phyloP scores from a whole-genome alignment of 1,284 basidiomycete species.

The Inonotus hispidus region DNA sequence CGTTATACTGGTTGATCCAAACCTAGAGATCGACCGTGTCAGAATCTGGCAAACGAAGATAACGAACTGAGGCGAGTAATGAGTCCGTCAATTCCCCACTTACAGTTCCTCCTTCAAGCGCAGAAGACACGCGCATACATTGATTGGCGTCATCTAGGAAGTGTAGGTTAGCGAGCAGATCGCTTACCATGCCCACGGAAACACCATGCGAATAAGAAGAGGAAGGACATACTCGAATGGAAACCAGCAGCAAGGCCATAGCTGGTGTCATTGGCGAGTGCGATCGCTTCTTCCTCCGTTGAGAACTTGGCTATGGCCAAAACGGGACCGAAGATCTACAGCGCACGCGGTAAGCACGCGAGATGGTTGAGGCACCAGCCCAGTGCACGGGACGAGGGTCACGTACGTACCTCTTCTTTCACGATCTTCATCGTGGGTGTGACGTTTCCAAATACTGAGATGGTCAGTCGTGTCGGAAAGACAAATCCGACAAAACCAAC shows the following conservation, averaged over 20 bases:
- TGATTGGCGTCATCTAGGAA: conserved; percentile 73
- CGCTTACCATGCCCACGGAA: neutral
- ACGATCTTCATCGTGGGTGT: conserved; percentile 75
- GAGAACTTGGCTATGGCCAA: conserved; percentile 72
- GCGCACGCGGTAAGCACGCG: conserved; percentile 8
- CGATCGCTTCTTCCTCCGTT: conserved; percentile 74
- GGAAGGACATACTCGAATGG: conserved; percentile 64
- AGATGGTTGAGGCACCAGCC: neutral
- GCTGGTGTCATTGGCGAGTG: conserved; percentile 75
- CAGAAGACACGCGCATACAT: conserved; percentile 78
- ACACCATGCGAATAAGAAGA: neutral
- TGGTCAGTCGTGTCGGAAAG: neutral
- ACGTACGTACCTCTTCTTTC: conserved; percentile 27
- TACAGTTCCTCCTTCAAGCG: conserved; percentile 82
- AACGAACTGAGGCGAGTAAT: neutral
- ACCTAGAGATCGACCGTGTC: conserved; percentile 40
- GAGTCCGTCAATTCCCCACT: conserved; percentile 24
- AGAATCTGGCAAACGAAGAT: neutral
- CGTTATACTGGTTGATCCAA: conserved; percentile 87
- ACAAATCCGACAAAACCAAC: neutral
- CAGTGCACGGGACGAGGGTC: neutral
- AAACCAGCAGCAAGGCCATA: conserved; percentile 89
- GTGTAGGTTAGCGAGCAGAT: conserved; percentile 10
- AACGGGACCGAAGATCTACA: conserved; percentile 85
- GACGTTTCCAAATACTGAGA: conserved; percentile 68